Evolutionary conservation across 2,329 filamentous ascomycete species (phyloP), one percentile per base, ranked within the genome.

Genomic region (Cytospora schulzeri): DNA sequence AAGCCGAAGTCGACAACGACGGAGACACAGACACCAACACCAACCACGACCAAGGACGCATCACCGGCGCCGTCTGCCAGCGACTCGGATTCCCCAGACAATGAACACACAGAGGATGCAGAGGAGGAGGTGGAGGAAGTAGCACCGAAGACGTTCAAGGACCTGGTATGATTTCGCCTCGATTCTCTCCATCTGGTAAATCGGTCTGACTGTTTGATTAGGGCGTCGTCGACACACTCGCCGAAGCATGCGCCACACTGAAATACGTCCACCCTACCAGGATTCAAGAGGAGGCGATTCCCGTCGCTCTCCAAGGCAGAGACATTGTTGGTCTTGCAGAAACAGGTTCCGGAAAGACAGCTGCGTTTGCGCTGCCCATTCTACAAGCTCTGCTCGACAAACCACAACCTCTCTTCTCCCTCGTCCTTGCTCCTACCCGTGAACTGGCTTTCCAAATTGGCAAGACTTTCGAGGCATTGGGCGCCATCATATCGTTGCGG

Each of bases 291-390:
- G 86, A 96, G 75, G 85, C 93, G 0, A 96, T 98, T 70, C 94
- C 94, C 5, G 73, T 84, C 54, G 93, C 93, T 28, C 83, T 97
- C 9, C 77, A 89, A 71, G 89, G 90, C 58, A 86, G 91, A 73
- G 93, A 97, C 75, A 82, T 97, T 55, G 97, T 99, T 70, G 95
- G 93, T 51, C 83, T 98, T 59, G 95, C 95, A 35, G 94, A 99
- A 78, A 99, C 95, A 0, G 95, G 95, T 70, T 93, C 89, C 73
- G 95, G 95, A 78, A 99, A 98, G 81, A 98, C 95, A 0, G 94
- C 93, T 8, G 93, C 95, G 0, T 99, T 98, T 75, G 93, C 92
- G 0, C 81, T 99, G 3, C 95, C 95, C 0, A 96, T 99, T 48
- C 84, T 99, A 2, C 93, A 97, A 75, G 88, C 91, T 3, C 85